Conservation (phyloP, 202 grass and related monocot species). For the Alloteropsis angusta region DNA sequence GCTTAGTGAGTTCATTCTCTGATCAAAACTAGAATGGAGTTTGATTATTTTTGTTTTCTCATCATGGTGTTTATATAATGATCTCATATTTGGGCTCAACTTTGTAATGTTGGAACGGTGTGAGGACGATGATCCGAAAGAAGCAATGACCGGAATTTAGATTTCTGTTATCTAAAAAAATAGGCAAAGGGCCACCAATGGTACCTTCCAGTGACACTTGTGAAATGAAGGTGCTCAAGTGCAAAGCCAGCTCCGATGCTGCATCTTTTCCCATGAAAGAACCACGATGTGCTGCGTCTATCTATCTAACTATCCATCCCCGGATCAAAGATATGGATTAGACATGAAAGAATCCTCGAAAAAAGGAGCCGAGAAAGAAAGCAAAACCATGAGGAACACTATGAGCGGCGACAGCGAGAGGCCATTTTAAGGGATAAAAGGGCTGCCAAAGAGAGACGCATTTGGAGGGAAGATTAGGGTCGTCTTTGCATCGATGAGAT, state of each 20-base stretch:
- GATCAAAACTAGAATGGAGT: too few species aligned
- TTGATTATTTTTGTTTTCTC: too few species aligned
- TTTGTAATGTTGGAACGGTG: too few species aligned
- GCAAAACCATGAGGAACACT: constrained; percentile 10
- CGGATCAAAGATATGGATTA: constrained; percentile 18
- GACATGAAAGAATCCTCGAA: constrained; percentile 20
- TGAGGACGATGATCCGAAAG: too few species aligned
- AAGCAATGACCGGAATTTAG: not conserved
- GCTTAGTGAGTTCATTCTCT: too few species aligned
- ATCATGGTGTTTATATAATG: too few species aligned
- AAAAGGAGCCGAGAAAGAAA: constrained; percentile 6
- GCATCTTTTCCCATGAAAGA: not conserved
- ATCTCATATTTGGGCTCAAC: too few species aligned
- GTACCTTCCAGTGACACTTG: not conserved
- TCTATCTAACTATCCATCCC: not conserved
- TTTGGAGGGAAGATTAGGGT: not conserved
- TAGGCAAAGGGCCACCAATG: not conserved
- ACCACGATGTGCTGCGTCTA: not conserved
- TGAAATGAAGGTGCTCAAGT: not conserved
- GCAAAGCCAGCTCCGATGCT: not conserved
- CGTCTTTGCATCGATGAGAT: not conserved
- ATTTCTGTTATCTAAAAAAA: not conserved
- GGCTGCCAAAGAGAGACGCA: not conserved
- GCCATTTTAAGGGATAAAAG: constrained; percentile 32
- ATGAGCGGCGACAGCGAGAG: not conserved